Conservation (phyloP, 495 filamentous ascomycete genomes). For the Daldinia concentrica region DNA sequence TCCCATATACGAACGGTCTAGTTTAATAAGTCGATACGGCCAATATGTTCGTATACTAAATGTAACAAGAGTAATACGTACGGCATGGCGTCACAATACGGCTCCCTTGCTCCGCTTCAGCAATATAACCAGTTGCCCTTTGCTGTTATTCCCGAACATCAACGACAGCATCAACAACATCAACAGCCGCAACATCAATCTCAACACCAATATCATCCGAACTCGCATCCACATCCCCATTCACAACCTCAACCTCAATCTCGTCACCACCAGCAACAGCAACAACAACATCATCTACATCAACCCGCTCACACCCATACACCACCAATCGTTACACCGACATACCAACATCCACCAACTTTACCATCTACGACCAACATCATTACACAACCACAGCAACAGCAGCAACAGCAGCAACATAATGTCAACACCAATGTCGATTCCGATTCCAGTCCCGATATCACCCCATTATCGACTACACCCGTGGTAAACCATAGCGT, state of each 20-base stretch:
- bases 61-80: neutral
- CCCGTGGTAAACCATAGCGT: neutral
- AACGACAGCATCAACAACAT: constrained; percentile 16
- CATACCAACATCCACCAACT: constrained; percentile 13
- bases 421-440: neutral
- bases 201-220: constrained; percentile 3
- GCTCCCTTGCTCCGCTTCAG: constrained; percentile 31
- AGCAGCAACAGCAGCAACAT: constrained; percentile 9
- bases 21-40: neutral
- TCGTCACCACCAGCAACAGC: constrained; percentile 14
- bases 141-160: constrained; percentile 11
- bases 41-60: no score
- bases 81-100: constrained; percentile 40
- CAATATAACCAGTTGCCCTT: constrained; percentile 41
- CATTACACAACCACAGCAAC: neutral
- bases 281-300: constrained; percentile 8
- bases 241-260: neutral
- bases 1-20: constrained; percentile 27
- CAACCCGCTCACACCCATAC: constrained; percentile 3
- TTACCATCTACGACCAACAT: constrained; percentile 20
- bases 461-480: neutral
- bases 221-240: constrained; percentile 15
- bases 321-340: neutral
- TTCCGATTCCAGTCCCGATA: neutral
- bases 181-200: constrained; percentile 32